Percentiles rank a stretch among this genome's conserved stretches.
These are phyloP conservation scores for Knufia petricola DNA, from an alignment of 2,329 filamentous ascomycete genomes.

Conservation along the genomic window DNA sequence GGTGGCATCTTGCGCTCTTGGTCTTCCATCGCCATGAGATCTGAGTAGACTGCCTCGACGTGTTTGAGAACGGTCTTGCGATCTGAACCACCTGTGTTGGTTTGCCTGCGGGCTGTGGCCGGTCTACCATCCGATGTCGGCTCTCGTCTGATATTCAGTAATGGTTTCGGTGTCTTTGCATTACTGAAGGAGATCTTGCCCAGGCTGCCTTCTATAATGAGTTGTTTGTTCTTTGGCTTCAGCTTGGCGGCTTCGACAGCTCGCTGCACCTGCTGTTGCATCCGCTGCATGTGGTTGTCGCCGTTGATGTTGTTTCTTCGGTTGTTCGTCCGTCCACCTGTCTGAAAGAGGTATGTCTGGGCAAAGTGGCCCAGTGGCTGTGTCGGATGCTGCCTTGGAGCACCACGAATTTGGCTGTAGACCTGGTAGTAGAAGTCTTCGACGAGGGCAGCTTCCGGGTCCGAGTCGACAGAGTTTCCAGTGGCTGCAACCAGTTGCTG, in stretches of 20 bases:
- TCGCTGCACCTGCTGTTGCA: constrained; percentile 97
- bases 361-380: constrained; percentile 94
- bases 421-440: constrained; percentile 99
- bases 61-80: constrained; percentile 75
- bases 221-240: constrained; percentile 93
- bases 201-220: constrained; percentile 90
- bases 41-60: constrained; percentile 80
- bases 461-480: constrained; percentile 71
- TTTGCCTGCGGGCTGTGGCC: constrained; percentile 34
- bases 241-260: constrained; percentile 96
- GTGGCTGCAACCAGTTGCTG: constrained; percentile 92
- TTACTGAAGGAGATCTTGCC: constrained; percentile 99
- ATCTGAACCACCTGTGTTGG: constrained; percentile 54
- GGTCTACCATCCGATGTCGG: constrained; percentile 53
- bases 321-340: constrained; percentile 69
- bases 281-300: constrained; percentile 95
- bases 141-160: constrained; percentile 87
- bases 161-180: constrained; percentile 87
- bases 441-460: constrained; percentile 66
- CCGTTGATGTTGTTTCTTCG: constrained; percentile 70
- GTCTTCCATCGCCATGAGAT: constrained; percentile 88
- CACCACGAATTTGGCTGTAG: constrained; percentile 84
- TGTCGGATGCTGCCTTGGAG: constrained; percentile 79
- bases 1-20: constrained; percentile 73
- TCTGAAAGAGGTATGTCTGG: constrained; percentile 95